Evolutionary conservation across 225 moss, liverwort and hornwort species (phyloP), one percentile per base, ranked within the genome.

Genomic region (Anthoceros angustus): DNA sequence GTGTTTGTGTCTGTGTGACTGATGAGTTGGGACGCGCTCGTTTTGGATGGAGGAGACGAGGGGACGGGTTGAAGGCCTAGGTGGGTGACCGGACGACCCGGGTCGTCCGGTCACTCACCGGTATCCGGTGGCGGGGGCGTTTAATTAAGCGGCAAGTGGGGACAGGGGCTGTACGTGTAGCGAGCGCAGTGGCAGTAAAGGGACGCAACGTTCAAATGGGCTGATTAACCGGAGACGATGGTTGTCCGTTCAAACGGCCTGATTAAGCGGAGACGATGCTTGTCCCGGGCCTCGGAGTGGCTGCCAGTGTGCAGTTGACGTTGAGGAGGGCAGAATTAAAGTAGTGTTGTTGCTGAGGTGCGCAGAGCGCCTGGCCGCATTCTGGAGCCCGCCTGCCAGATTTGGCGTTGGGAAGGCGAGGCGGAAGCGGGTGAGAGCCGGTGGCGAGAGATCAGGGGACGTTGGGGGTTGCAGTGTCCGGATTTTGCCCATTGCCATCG

Each of bases 221-320:
- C n/a, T 15, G 16, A 7, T 20, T 6, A 55, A 18, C 46, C 46
- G 14, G 18, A 5, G 12, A 48, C 14, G 12, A 48, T 48, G 32
- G 32, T 32, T 32, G 32, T 32, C 32, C 32, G 32, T 32, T 32
- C 32, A 32, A 32, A 32, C 32, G 32, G 32, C 32, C 32, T 32
- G 55, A 55, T 18, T 7, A 16, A 23, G 55, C n/a, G 55, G 55
- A 20, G n/a, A 55, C n/a, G n/a, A 55, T 55, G 23, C 16, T 23
- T 18, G 55, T 7, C 46, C 46, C 46, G 46, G 46, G 55, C 55
- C 55, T 55, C 55, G 55, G 55, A 55, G 55, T 55, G n/a, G 55
- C 8, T 55, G 55, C 18, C 14, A 55, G n/a, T 55, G 55, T 55
- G 55, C 55, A 55, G 55, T 55, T 55, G 55, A 55, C 55, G 55